A percentile compares a stretch with the other conserved stretches of the same genome.
Conservation (phyloP, 371 early-diverging fungal species). For the Phascolomyces articulosus region DNA sequence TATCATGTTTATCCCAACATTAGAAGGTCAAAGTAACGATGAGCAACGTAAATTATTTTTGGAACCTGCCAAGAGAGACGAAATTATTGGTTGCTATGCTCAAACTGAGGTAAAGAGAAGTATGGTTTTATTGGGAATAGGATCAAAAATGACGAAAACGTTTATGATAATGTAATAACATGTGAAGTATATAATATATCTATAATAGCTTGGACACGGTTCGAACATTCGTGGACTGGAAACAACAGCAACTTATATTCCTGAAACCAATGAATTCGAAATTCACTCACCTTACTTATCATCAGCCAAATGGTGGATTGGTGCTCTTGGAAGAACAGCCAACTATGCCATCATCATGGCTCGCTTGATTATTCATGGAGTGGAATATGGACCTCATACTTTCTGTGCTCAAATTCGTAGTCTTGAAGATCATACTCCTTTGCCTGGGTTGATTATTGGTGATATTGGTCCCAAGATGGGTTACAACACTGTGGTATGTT, state of each 20-base stretch:
- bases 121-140: too few species aligned
- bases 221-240: slow-evolving; percentile 87
- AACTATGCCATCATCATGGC: slow-evolving; percentile 91
- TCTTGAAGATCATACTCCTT: slow-evolving; percentile 69
- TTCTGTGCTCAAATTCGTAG: slow-evolving; percentile 88
- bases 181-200: too few species aligned
- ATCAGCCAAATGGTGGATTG: slow-evolving; percentile 91
- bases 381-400: slow-evolving; percentile 81
- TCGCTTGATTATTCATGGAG: slow-evolving; percentile 76
- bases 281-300: slow-evolving; percentile 83
- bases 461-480: slow-evolving; percentile 94
- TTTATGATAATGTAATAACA: too few species aligned
- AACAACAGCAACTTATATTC: slow-evolving; percentile 87
- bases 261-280: slow-evolving; percentile 82
- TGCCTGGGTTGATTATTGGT: slow-evolving; percentile 83
- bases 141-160: too few species aligned
- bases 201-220: slow-evolving; percentile 71
- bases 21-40: slow-evolving; percentile 72
- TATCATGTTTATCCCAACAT: slow-evolving; percentile 79
- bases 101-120: slow-evolving; percentile 80
- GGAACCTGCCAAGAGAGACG: slow-evolving; percentile 69
- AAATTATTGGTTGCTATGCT: slow-evolving; percentile 86
- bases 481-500: slow-evolving; percentile 55
- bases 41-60: slow-evolving; percentile 82
- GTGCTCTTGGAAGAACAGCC: slow-evolving; percentile 67